A percentile compares a stretch with the other conserved stretches of the same genome.
These are phyloP conservation scores for Suhomyces kilbournensis DNA, from an alignment of 805 yeast species.

Conservation along the genomic window DNA sequence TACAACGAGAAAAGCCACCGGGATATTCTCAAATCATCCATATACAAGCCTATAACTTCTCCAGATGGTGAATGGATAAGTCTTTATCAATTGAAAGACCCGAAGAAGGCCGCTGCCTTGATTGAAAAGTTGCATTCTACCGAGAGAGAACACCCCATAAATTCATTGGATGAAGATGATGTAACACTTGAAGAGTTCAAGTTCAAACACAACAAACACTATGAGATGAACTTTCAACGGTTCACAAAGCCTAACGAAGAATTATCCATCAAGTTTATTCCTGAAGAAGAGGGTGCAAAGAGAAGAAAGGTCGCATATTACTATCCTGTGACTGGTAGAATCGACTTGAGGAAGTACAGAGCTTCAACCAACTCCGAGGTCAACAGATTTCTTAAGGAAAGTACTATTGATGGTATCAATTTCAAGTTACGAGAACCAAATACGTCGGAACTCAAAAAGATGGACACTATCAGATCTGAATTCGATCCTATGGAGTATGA, in stretches of 20 bases:
- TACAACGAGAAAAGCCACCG: constrained; percentile 32
- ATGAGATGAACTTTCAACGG: constrained; percentile 61
- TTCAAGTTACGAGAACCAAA: constrained; percentile 69
- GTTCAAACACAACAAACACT: constrained; percentile 70
- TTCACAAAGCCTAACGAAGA: constrained; percentile 56
- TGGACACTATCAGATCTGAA: constrained; percentile 66
- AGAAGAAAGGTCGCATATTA: constrained; percentile 62
- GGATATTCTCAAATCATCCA: constrained; percentile 50
- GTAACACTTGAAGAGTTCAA: constrained; percentile 41
- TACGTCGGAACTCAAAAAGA: constrained; percentile 59
- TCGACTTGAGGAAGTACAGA: constrained; percentile 83
- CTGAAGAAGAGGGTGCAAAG: constrained; percentile 26
- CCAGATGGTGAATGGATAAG: constrained; percentile 80
- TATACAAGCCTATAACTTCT: constrained; percentile 71
- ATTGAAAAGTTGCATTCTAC: constrained; percentile 33
- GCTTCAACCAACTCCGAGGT: constrained; percentile 55
- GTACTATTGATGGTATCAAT: constrained; percentile 60
- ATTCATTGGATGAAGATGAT: constrained; percentile 45
- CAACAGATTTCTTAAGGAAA: constrained; percentile 52
- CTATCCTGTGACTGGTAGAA: constrained; percentile 72
- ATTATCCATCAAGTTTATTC: constrained; percentile 58
- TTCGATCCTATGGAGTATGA: constrained; percentile 80
- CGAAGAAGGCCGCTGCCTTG: constrained; percentile 22
- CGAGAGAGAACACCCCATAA: constrained; percentile 42
- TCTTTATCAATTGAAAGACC: constrained; percentile 32